Evolutionary conservation across 106 monocot species (phyloP).

Genomic region (Hemerocallis citrina): DNA sequence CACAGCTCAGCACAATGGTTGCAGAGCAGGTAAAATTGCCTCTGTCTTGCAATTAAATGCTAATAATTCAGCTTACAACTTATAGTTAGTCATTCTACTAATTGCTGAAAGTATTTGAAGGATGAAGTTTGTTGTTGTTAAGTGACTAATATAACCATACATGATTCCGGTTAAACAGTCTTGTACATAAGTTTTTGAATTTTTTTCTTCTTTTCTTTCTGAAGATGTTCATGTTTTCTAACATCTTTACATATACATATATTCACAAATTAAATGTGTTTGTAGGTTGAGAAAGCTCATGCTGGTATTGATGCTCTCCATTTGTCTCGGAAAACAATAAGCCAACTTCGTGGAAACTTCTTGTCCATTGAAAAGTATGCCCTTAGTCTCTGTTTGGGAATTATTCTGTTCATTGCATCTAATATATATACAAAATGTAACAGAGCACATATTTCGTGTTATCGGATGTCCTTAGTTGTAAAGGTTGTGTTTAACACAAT

Average conservation of each 20-base stretch:
- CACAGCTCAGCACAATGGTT: constrained; percentile 94
- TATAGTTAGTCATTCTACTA: not conserved
- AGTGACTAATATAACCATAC: not conserved
- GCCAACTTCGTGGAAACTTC: constrained; percentile 82
- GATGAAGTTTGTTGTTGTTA: not conserved
- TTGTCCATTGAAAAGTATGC: constrained; percentile 80
- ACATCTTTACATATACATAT: not conserved
- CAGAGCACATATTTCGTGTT: not conserved
- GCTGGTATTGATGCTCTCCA: constrained; percentile 85
- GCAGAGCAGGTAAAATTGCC: constrained; percentile 70
- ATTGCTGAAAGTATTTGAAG: not conserved
- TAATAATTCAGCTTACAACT: constrained; percentile 1
- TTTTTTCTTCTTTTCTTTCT: not conserved
- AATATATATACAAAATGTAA: not conserved
- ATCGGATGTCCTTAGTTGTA: not conserved
- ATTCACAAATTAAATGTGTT: not conserved
- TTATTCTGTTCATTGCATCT: constrained; percentile 3
- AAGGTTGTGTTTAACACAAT: not conserved
- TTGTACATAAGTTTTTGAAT: not conserved
- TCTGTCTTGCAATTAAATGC: not conserved
- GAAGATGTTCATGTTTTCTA: not conserved
- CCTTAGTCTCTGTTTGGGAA: not conserved
- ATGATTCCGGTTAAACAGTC: not conserved
- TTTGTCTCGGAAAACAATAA: constrained; percentile 77
- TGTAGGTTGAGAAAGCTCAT: constrained; percentile 91